Base-by-base conservation (phyloP, 2,329 filamentous ascomycete genomes). In the Pseudocercospora ulei region DNA sequence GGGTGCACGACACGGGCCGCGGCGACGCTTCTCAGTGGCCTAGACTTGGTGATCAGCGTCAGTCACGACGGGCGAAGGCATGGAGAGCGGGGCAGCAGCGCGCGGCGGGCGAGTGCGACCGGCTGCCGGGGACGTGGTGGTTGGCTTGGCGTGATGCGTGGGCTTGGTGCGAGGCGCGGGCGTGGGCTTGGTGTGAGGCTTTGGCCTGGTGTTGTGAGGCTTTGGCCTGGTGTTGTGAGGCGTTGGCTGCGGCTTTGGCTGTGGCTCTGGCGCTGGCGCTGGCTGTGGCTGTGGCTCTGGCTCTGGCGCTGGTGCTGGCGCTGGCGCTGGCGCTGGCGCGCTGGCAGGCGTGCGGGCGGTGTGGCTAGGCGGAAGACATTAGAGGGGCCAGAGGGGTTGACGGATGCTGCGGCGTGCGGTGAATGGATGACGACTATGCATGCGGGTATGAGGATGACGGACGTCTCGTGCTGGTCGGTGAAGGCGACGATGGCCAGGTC, bases 111-210 rank as follows among this genome's bases (percentile, higher is more conserved):
- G 26, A 41, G 29, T 38, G 31, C 14, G 23, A 36, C 17, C 19
- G 26, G 44, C 30, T 38, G 40, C 29, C 27, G 41, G 34, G 30
- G 43, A 20, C 19, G 23, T 14, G 34, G 19, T 26, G 29, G 13
- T 35, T 34, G 19, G 45, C 38, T 40, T 37, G 45, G 35, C 45
- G 28, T n/a, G n/a, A n/a, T n/a, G n/a, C n/a, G n/a, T n/a, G n/a
- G n/a, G n/a, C n/a, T n/a, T n/a, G n/a, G n/a, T n/a, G n/a, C n/a
- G n/a, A n/a, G n/a, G n/a, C n/a, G n/a, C n/a, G n/a, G n/a, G n/a
- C n/a, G n/a, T n/a, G n/a, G n/a, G n/a, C n/a, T n/a, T n/a, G n/a
- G n/a, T n/a, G n/a, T n/a, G n/a, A n/a, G 33, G 39, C 11, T 25
- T 35, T 46, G 43, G 20, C 31, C 26, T 16, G 30, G 31, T 12